Evolutionary conservation across 2,329 filamentous ascomycete species (phyloP).

Genomic region (Cladophialophora carrionii): DNA sequence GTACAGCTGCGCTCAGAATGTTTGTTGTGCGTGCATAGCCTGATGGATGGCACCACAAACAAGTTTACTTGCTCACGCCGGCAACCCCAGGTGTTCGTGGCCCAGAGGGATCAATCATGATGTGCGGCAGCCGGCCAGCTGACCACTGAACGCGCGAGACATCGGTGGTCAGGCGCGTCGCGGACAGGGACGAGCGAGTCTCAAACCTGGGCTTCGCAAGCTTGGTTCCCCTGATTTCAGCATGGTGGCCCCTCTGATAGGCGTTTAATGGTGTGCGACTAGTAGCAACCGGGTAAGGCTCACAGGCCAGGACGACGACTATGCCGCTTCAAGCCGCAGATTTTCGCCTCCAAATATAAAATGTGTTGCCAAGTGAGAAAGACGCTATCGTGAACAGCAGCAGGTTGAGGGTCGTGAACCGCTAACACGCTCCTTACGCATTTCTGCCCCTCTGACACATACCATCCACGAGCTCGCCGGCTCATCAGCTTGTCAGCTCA

Average conservation of each 20-base stretch:
- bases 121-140: slow-evolving; percentile 14
- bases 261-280: slow-evolving; percentile 24
- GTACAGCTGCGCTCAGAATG: slow-evolving; percentile 4
- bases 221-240: slow-evolving; percentile 20
- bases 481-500: slow-evolving; percentile 6
- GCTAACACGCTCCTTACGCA: slow-evolving; percentile 60
- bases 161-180: slow-evolving; percentile 26
- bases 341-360: slow-evolving; percentile 27
- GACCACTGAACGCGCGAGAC: slow-evolving; percentile 27
- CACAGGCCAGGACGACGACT: neutral
- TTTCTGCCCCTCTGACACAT: slow-evolving; percentile 61
- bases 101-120: slow-evolving; percentile 5
- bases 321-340: slow-evolving; percentile 11
- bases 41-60: slow-evolving; percentile 11
- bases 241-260: slow-evolving; percentile 21
- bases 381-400: slow-evolving; percentile 8
- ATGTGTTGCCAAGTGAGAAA: slow-evolving; percentile 17
- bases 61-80: slow-evolving; percentile 4
- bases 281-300: slow-evolving; percentile 20
- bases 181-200: slow-evolving; percentile 14
- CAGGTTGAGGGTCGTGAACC: slow-evolving; percentile 5
- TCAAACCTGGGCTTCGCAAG: slow-evolving; percentile 15
- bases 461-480: slow-evolving; percentile 45
- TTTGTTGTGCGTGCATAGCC: slow-evolving; percentile 15
- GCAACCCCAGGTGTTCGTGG: slow-evolving; percentile 20